phyloP scores from a whole-genome alignment of 352 stramenopile species.

The Phytophthora citricola region DNA sequence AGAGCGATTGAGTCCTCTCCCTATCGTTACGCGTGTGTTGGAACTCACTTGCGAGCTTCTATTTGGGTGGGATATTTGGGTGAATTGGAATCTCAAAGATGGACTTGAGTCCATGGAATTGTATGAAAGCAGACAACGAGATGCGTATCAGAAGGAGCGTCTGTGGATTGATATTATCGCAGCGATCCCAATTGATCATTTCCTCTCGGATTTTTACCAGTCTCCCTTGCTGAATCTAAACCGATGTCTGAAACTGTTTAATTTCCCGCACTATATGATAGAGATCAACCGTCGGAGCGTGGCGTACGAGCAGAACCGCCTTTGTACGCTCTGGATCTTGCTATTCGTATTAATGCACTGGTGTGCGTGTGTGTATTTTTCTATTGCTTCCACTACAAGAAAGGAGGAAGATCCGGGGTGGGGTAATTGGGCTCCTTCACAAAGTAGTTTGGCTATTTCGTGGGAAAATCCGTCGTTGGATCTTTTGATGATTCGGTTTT shows the following conservation, averaged over 20 bases:
- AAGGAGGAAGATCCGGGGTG: slow-evolving; percentile 22
- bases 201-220: slow-evolving; percentile 50
- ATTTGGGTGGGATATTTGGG: slow-evolving; percentile 66
- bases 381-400: slow-evolving; percentile 24
- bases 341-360: slow-evolving; percentile 61
- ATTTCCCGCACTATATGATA: slow-evolving; percentile 58
- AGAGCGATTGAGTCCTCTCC: slow-evolving; percentile 29
- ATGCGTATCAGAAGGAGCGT: slow-evolving; percentile 43
- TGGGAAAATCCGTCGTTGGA: slow-evolving; percentile 8
- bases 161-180: slow-evolving; percentile 52
- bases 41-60: slow-evolving; percentile 54
- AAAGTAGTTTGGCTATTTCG: slow-evolving; percentile 13
- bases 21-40: slow-evolving; percentile 30
- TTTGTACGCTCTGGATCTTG: slow-evolving; percentile 49
- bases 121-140: slow-evolving; percentile 51
- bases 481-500: slow-evolving; percentile 36
- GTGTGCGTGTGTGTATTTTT: slow-evolving; percentile 58
- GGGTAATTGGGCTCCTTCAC: slow-evolving; percentile 50
- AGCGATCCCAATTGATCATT: slow-evolving; percentile 63
- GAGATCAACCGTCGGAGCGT: slow-evolving; percentile 64
- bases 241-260: slow-evolving; percentile 58
- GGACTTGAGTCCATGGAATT: slow-evolving; percentile 53
- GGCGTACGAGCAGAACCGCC: slow-evolving; percentile 54
- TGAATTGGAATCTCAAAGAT: slow-evolving; percentile 65
- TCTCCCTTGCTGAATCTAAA: slow-evolving; percentile 51